Base-by-base conservation (phyloP, 257 asterid genomes). In the Datura wrightii region DNA sequence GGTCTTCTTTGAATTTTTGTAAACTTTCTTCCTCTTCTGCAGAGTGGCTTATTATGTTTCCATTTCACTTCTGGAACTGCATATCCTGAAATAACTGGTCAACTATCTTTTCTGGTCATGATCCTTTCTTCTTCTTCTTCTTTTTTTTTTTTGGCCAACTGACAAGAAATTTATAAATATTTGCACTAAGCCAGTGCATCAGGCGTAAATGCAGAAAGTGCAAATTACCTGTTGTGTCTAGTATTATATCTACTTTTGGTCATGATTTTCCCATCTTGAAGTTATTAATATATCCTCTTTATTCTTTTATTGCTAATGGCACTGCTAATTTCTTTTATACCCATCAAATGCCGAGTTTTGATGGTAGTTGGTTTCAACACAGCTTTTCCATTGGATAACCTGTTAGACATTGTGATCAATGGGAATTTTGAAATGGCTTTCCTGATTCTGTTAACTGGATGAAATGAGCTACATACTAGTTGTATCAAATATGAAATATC, bases 51-150 rank as follows among this genome's bases (percentile, higher is more conserved):
- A 24, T 74, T 48, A 6, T 74, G 59, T 74, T 74, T 74, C 60
- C 14, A 74, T 74, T 31, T 74, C 62, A 13, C n/a, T 74, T 7
- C 14, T 24, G 41, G 56, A 72, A 48, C 13, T 48, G 76, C 76
- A 67, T 67, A 67, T 67, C 76, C 76, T 67, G 76, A 67, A 37
- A 67, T 37, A 14, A 14, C 50, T 37, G 76, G 76, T 48, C 80
- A 72, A 72, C 11, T 1, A 2, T 42, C 39, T n/a, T 71, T 41
- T 70, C 36, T 41, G 9, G 14, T 18, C 52, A 70, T 9, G 15
- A 70, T 70, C 31, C 31, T 24, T 24, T 24, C 31, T 24, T 24
- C 31, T 24, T 24, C 31, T 24, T 24, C 31, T 24, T 24, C 31
- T 41, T 70, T 58, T 48, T 48, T 31, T 34, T 65, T 34, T 37